Percentiles rank a stretch among this genome's conserved stretches.
Evolutionary conservation across 1,284 basidiomycete genomes (phyloP).

Genomic region (Takashimella tepidaria): DNA sequence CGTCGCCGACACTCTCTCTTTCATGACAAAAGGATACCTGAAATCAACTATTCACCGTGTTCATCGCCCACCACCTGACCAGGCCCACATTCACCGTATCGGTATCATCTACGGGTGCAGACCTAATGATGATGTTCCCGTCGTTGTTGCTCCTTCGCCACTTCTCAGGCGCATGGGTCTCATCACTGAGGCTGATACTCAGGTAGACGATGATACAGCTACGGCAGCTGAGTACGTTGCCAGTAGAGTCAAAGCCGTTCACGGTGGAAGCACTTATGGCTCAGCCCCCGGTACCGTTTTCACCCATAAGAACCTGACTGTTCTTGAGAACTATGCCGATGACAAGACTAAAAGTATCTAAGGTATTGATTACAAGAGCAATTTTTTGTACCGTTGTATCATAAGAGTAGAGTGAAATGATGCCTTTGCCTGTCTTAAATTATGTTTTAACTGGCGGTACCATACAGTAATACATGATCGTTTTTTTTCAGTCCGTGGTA

Average conservation of each 20-base stretch:
- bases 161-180: conserved; percentile 22
- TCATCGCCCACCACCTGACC: conserved; percentile 27
- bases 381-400: neutral
- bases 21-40: conserved; percentile 34
- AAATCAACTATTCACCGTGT: conserved; percentile 33
- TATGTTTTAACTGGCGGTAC: too few species aligned
- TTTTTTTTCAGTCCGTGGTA: too few species aligned
- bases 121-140: conserved; percentile 29
- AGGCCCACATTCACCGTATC: conserved; percentile 26
- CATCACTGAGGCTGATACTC: neutral
- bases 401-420: too few species aligned
- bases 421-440: too few species aligned
- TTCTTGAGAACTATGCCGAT: conserved; percentile 22
- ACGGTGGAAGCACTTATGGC: conserved; percentile 18
- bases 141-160: conserved; percentile 24
- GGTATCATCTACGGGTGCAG: conserved; percentile 34
- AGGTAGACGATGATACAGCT: neutral
- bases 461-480: too few species aligned
- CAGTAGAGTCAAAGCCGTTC: conserved; percentile 24
- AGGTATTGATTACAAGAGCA: neutral
- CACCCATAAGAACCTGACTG: conserved; percentile 22
- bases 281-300: conserved; percentile 23
- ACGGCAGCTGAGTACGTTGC: conserved; percentile 18
- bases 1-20: conserved; percentile 32
- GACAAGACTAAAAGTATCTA: neutral